These are phyloP conservation scores for Penicillium mononematosum DNA, from an alignment of 495 filamentous ascomycete species.

Conservation along the genomic window DNA sequence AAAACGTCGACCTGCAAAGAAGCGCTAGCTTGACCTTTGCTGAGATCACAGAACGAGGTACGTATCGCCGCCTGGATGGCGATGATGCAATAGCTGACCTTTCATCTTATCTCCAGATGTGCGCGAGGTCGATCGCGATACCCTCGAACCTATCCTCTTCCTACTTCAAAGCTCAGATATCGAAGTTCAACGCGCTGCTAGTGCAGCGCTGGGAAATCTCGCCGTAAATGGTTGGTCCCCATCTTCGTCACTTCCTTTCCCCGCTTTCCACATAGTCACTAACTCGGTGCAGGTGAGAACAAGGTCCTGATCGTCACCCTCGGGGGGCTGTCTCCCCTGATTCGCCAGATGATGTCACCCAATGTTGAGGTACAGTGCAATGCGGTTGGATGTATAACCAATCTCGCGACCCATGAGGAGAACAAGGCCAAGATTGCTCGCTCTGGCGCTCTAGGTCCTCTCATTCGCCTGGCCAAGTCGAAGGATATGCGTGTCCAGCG, in stretches of 20 bases:
- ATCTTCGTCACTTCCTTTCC: slow-evolving; percentile 6
- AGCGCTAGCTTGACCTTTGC: slow-evolving; percentile 98
- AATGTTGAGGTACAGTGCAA: slow-evolving; percentile 99
- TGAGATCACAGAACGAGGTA: slow-evolving; percentile 98
- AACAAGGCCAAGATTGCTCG: slow-evolving; percentile 98
- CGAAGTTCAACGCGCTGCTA: slow-evolving; percentile 95
- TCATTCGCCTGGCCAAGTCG: slow-evolving; percentile 90
- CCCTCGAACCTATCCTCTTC: slow-evolving; percentile 92
- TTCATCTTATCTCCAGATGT: slow-evolving; percentile 65
- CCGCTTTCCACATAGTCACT: slow-evolving; percentile 31
- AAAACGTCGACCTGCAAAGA: slow-evolving; percentile 96
- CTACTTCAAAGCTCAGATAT: slow-evolving; percentile 93
- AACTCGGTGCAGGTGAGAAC: slow-evolving; percentile 77
- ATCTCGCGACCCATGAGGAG: slow-evolving; percentile 95
- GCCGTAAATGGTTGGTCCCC: slow-evolving; percentile 84
- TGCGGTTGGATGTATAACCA: slow-evolving; percentile 97
- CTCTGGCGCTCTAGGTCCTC: slow-evolving; percentile 84
- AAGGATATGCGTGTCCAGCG: slow-evolving; percentile 98
- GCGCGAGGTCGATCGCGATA: slow-evolving; percentile 89
- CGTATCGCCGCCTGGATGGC: slow-evolving; percentile 22
- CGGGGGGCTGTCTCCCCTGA: slow-evolving; percentile 85
- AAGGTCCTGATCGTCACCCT: slow-evolving; percentile 94
- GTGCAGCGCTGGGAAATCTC: slow-evolving; percentile 92
- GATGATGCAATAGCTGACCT: slow-evolving; percentile 18
- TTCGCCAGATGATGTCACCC: slow-evolving; percentile 97